Evolutionary conservation across 2,329 filamentous ascomycete species (phyloP).

Genomic region (Aaosphaeria pasadenensis): DNA sequence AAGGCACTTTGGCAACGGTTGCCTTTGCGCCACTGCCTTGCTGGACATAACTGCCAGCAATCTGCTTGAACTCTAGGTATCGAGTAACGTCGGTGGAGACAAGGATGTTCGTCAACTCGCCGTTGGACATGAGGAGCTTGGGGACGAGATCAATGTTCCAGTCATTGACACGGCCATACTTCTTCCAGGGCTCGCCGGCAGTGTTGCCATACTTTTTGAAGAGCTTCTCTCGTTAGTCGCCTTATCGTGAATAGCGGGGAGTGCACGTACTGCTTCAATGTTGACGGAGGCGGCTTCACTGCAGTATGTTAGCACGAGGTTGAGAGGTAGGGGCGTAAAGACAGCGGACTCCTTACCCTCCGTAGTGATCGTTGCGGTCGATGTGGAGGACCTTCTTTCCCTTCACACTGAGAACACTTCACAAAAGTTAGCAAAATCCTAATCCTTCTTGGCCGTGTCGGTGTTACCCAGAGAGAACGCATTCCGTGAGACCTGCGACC

Average conservation of each 20-base stretch:
- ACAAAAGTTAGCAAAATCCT: constrained; percentile 11
- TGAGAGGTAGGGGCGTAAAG: too few relatives aligned
- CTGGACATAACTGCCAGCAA: constrained; percentile 94
- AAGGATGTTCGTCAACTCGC: constrained; percentile 97
- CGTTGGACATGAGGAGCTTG: constrained; percentile 98
- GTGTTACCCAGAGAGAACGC: constrained; percentile 89
- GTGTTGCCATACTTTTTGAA: constrained; percentile 96
- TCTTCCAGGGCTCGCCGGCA: constrained; percentile 89
- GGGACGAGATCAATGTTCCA: constrained; percentile 99
- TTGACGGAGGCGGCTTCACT: constrained; percentile 96
- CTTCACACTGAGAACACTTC: constrained; percentile 92
- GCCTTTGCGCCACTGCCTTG: constrained; percentile 79
- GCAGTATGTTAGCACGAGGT: constrained; percentile 12
- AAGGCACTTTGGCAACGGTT: constrained; percentile 94
- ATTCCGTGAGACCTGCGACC: constrained; percentile 80
- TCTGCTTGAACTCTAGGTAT: constrained; percentile 57
- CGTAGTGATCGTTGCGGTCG: constrained; percentile 97
- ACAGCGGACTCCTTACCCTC: constrained; percentile 65
- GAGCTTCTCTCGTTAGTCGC: constrained; percentile 60
- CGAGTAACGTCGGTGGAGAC: constrained; percentile 78
- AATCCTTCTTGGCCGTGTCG: constrained; percentile 1
- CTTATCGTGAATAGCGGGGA: constrained; percentile 12
- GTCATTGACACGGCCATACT: constrained; percentile 93
- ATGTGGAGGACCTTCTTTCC: constrained; percentile 99
- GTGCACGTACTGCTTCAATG: constrained; percentile 71